Evolutionary conservation across 805 yeast species (phyloP).

Genomic region (Yarrowia divulgata): DNA sequence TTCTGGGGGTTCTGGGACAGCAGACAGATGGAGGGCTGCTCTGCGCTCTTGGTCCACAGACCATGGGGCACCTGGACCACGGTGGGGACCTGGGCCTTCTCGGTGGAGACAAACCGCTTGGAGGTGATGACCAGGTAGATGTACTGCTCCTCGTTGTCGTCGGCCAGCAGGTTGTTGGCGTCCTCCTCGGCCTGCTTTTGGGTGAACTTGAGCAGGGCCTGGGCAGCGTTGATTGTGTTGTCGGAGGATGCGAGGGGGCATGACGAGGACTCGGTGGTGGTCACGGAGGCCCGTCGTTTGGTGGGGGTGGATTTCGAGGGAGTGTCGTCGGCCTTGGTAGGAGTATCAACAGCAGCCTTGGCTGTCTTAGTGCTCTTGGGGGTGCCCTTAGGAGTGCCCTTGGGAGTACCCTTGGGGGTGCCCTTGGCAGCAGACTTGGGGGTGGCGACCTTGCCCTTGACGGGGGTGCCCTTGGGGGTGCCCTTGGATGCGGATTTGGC

Average conservation of each 20-base stretch:
- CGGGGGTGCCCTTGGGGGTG: slow-evolving; percentile 28
- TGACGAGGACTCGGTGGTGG: slow-evolving; percentile 17
- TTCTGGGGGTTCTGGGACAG: slow-evolving; percentile 72
- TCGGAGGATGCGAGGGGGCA: slow-evolving; percentile 40
- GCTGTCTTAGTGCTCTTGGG: slow-evolving; percentile 10
- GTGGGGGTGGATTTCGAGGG: slow-evolving; percentile 17
- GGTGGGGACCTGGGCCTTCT: slow-evolving; percentile 57
- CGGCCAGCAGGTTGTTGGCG: slow-evolving; percentile 60
- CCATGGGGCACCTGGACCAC: slow-evolving; percentile 56
- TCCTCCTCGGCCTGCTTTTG: slow-evolving; percentile 51
- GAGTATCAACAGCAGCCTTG: slow-evolving; percentile 9
- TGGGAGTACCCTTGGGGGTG: slow-evolving; percentile 25
- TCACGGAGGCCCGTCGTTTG: slow-evolving; percentile 20
- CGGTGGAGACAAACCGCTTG: slow-evolving; percentile 67
- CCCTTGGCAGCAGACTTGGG: slow-evolving; percentile 17
- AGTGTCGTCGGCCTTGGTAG: background rate
- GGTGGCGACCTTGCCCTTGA: slow-evolving; percentile 6
- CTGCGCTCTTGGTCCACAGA: slow-evolving; percentile 48
- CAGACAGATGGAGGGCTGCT: slow-evolving; percentile 63
- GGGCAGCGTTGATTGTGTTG: slow-evolving; percentile 50
- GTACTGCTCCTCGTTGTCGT: slow-evolving; percentile 59
- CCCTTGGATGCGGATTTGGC: slow-evolving; percentile 17
- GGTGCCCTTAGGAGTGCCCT: slow-evolving; percentile 8
- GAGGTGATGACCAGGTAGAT: slow-evolving; percentile 69
- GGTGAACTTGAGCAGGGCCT: slow-evolving; percentile 70